Percentiles rank a stretch among this genome's conserved stretches.
Conservation (phyloP, 2,329 filamentous ascomycete species). For the Cladosporium sp. region DNA sequence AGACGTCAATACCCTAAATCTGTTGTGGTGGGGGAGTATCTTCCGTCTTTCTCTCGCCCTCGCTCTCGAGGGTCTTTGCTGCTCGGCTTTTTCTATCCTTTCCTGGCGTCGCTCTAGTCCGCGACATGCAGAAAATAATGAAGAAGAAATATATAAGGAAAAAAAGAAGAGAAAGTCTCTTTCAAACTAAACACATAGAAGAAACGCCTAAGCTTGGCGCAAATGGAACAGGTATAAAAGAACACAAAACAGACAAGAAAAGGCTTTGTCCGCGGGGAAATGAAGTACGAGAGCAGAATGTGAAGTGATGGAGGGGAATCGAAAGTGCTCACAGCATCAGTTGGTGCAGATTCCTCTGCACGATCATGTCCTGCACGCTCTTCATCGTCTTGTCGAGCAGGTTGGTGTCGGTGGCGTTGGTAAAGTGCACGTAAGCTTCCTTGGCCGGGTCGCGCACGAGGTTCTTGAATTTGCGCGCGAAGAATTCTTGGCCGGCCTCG, state of each 20-base stretch:
- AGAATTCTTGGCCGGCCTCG: constrained; percentile 47
- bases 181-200: constrained; percentile 9
- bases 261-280: constrained; percentile 7
- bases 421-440: constrained; percentile 50
- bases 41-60: neutral
- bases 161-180: neutral
- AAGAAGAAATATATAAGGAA: neutral
- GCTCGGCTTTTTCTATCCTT: neutral
- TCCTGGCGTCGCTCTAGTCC: constrained; percentile 2
- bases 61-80: neutral
- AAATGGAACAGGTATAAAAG: neutral
- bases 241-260: constrained; percentile 2
- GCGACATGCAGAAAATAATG: constrained; percentile 4
- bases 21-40: neutral
- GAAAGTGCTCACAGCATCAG: constrained; percentile 38
- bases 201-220: neutral
- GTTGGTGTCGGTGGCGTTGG: constrained; percentile 50
- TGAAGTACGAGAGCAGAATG: constrained; percentile 9
- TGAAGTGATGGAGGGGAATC: constrained; percentile 7
- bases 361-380: constrained; percentile 52
- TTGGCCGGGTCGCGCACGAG: constrained; percentile 47
- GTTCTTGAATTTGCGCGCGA: constrained; percentile 49
- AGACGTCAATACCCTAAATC: constrained; percentile 2
- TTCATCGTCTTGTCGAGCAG: constrained; percentile 50
- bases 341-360: constrained; percentile 49